Base-by-base conservation (phyloP, 1,284 basidiomycete genomes). In the Malassezia globosa region DNA sequence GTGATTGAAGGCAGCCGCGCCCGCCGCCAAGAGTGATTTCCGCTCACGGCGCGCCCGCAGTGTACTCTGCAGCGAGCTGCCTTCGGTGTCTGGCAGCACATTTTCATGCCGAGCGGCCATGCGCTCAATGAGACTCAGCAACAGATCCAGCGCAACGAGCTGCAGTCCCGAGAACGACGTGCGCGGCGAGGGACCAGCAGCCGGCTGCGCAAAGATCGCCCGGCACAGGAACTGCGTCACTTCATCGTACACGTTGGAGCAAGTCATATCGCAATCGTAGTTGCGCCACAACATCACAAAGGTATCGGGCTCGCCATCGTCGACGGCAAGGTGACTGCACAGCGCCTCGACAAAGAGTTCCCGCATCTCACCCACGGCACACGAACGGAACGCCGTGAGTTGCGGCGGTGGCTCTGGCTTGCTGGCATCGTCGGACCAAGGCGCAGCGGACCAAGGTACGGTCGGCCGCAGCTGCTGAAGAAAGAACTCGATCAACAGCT, bases 201-300 rank as follows among this genome's bases (percentile, higher is more conserved):
- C 31, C n/a, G 49, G 43, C 34, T 42, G 39, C 29, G 56, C 52
- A 35, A 42, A 46, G 48, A 72, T 59, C 39, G 64, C 66, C 22
- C 74, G 65, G 42, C 69, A 87, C 55, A 95, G 75, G 73, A 96
- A 96, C 18, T 83, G 82, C 48, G 94, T 76, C n/a, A 96, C 73
- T 7, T 85, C 77, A 69, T 96, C 89, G 64, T 92, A 95, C 51
- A 97, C 74, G 69, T 97, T 90, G 75, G 96, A 90, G 72, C 86
- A 90, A 66, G 96, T 90, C 56, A 85, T 82, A 64, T 95, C 86
- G 69, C 89, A 96, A 72, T 99, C 94, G 72, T 94, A 97, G 72
- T 97, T 97, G 51, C 82, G 79, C 76, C 87, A 99, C 8, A 96
- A 76, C 66, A 95, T 87, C 37, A 94, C 87, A 83, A 95, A 87